A percentile compares a stretch with the other conserved stretches of the same genome.
phyloP scores from a whole-genome alignment of 805 yeast species.

The Starmerella stigmatis region DNA sequence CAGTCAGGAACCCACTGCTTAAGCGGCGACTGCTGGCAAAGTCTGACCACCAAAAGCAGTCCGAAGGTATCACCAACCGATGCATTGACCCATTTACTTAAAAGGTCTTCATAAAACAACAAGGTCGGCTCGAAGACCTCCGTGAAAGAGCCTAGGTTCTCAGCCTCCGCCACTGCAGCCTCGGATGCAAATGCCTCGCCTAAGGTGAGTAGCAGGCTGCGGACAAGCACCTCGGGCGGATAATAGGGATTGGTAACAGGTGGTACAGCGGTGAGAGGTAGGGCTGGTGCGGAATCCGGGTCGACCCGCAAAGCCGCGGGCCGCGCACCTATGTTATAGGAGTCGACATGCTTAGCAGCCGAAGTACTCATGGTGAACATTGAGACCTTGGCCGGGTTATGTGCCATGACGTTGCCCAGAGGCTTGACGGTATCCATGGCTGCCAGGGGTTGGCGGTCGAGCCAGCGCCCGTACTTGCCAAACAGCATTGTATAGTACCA shows the following conservation, averaged over 20 bases:
- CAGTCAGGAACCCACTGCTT: constrained; percentile 49
- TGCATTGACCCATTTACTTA: constrained; percentile 14
- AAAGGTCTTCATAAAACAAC: constrained; percentile 9
- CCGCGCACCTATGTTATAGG: constrained; percentile 23
- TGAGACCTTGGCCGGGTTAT: background rate
- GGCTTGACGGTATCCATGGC: constrained; percentile 6
- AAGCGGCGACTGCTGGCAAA: constrained; percentile 65
- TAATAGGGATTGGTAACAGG: constrained; percentile 11
- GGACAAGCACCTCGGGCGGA: constrained; percentile 19
- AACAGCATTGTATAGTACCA: constrained; percentile 86
- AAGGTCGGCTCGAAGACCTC: constrained; percentile 14
- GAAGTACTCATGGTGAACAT: constrained; percentile 5
- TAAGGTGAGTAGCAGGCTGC: constrained; percentile 18
- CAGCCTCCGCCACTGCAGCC: constrained; percentile 2
- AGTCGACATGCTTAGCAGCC: constrained; percentile 11
- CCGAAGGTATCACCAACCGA: constrained; percentile 56
- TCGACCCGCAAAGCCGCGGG: constrained; percentile 18
- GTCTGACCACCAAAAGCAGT: constrained; percentile 58
- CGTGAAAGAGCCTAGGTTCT: background rate
- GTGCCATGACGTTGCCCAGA: constrained; percentile 12
- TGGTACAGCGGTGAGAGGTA: constrained; percentile 17
- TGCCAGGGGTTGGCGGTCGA: constrained; percentile 21
- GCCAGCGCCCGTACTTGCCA: constrained; percentile 32
- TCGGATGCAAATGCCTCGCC: constrained; percentile 19
- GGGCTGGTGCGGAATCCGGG: constrained; percentile 8